Conservation (phyloP, 306 rosid species). For the Fragaria iinumae region DNA sequence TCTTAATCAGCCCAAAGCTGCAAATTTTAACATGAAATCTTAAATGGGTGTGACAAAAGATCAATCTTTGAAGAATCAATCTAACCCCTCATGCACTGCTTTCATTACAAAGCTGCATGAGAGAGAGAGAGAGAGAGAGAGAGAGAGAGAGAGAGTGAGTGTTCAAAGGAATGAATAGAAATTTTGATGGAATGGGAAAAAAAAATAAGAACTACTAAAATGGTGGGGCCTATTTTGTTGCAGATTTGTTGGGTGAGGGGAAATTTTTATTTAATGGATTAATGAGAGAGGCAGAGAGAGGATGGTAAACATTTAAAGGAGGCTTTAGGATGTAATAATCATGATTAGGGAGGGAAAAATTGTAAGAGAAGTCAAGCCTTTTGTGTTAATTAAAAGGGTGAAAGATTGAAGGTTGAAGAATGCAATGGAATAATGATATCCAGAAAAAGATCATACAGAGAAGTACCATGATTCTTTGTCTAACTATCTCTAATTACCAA, state of each 20-base stretch:
- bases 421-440: conserved; percentile 20
- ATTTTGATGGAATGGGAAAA: conserved; percentile 11
- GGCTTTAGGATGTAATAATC: conserved; percentile 15
- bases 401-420: background rate
- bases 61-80: conserved; percentile 27
- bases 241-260: conserved; percentile 46
- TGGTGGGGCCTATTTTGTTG: conserved; percentile 53
- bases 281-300: background rate
- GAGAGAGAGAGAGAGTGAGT: conserved; percentile 39
- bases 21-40: conserved; percentile 34
- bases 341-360: background rate
- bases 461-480: conserved; percentile 10
- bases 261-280: conserved; percentile 25
- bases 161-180: conserved; percentile 31
- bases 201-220: conserved; percentile 17
- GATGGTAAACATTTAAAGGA: conserved; percentile 1
- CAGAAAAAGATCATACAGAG: conserved; percentile 10
- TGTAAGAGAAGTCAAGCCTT: background rate
- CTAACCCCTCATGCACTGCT: conserved; percentile 44
- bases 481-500: background rate
- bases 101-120: conserved; percentile 51
- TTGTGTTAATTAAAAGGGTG: background rate
- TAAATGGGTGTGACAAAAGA: conserved; percentile 22
- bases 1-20: conserved; percentile 46
- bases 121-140: conserved; percentile 46